Evolutionary conservation across 202 grass and related monocot genomes (phyloP).

Genomic region (Saccharum hybrid): DNA sequence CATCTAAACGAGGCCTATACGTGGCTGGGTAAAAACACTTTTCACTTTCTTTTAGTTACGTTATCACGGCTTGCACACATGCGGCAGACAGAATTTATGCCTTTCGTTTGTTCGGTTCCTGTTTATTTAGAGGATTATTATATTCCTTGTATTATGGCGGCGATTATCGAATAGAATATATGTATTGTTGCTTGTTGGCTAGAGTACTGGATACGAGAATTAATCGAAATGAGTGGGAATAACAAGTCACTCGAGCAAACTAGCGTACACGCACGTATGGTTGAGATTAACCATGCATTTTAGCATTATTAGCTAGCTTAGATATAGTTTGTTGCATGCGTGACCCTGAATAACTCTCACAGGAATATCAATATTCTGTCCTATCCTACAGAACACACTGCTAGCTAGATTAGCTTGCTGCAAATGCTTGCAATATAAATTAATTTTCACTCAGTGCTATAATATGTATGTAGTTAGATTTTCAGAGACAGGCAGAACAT

Average conservation of each 20-base stretch:
- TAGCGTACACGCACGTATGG: neutral
- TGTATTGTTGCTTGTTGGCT: conserved; percentile 42
- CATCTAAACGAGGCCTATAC: no score
- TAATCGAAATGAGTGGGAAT: conserved; percentile 6
- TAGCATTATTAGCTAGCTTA: neutral
- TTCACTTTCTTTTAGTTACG: neutral
- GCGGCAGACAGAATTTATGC: conserved; percentile 16
- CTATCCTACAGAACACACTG: neutral
- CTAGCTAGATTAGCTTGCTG: neutral
- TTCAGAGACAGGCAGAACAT: no score
- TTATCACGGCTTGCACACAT: neutral
- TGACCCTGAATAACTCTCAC: neutral
- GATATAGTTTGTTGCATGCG: neutral
- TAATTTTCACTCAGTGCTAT: neutral
- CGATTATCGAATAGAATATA: conserved; percentile 30
- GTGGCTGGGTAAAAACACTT: neutral
- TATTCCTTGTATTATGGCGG: neutral
- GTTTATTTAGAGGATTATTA: conserved; percentile 18
- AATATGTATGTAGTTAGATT: no score
- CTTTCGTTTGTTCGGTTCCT: conserved; percentile 16
- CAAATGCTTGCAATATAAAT: neutral
- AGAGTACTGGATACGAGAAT: conserved; percentile 43
- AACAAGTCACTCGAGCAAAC: neutral
- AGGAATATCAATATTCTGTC: neutral
- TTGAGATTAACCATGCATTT: neutral